Percentiles rank a stretch among this genome's conserved stretches.
These are phyloP conservation scores for Boletus patriciae DNA, from an alignment of 768 basidiomycete species.

Conservation along the genomic window DNA sequence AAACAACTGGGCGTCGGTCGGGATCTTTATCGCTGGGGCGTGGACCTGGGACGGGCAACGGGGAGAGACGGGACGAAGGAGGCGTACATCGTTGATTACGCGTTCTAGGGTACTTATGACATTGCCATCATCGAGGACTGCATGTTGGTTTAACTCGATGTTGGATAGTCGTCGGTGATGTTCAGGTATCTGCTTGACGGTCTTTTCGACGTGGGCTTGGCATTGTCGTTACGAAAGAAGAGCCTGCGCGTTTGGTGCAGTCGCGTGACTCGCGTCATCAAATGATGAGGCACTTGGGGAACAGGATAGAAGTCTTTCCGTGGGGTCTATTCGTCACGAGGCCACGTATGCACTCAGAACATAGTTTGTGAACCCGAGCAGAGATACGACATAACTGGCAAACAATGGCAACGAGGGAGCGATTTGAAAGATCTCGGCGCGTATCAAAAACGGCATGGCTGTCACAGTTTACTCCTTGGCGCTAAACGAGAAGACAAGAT, in stretches of 20 bases:
- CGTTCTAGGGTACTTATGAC: constrained; percentile 91
- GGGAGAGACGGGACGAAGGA: not conserved
- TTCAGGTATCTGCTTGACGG: constrained; percentile 39
- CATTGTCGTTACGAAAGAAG: constrained; percentile 26
- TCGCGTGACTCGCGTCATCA: too few species aligned
- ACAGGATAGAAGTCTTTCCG: constrained; percentile 2
- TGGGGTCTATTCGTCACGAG: constrained; percentile 25
- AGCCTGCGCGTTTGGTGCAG: constrained; percentile 8
- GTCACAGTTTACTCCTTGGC: not conserved
- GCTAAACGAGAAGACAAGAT: constrained; percentile 1
- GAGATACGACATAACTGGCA: constrained; percentile 77
- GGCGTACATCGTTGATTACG: constrained; percentile 88
- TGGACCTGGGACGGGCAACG: constrained; percentile 48
- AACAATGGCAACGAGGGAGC: constrained; percentile 87
- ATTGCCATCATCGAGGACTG: constrained; percentile 93
- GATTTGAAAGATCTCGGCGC: constrained; percentile 88
- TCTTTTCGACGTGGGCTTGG: constrained; percentile 37
- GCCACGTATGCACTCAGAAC: constrained; percentile 83
- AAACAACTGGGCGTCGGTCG: constrained; percentile 92
- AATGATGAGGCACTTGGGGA: constrained; percentile 17
- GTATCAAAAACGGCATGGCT: constrained; percentile 94
- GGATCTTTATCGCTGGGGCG: constrained; percentile 92
- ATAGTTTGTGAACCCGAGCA: constrained; percentile 87
- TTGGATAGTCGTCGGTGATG: constrained; percentile 51
- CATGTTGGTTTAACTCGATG: constrained; percentile 90